Base-by-base conservation (phyloP, 139 green algal species). In the Volvox africanus region DNA sequence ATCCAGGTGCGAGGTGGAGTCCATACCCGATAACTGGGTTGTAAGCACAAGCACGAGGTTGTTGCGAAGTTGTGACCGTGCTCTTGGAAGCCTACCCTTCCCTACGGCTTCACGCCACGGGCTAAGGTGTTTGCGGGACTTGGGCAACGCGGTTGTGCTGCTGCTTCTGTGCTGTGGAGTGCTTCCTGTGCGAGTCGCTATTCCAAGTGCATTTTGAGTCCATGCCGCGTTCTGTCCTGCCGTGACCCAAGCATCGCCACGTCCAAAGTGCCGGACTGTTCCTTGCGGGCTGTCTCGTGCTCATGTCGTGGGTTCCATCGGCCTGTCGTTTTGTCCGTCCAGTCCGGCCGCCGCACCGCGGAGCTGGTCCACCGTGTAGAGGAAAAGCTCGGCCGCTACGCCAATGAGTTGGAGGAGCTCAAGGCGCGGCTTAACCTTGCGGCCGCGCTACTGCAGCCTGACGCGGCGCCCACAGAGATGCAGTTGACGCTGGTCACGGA, bases 401-500 rank as follows among this genome's bases (percentile, higher is more conserved):
- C 88, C 26, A 82, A 33, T 44, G 88, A 87, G 79, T 68, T 92
- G 88, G 79, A 76, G 1, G 88, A 92, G 79, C 32, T 65, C 79
- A 88, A 81, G 37, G 2, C 16, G 18, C 35, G 30, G 19, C 55
- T 92, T 26, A 18, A 36, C 71, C 89, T 92, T 75, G 71, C 77
- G 71, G 35, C 76, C 82, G 89, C 89, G 21, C 81, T 92, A 71
- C 77, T 80, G 55, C 80, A 85, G 71, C 89, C 89, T 3, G 89
- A 92, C 71, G 80, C 82, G 22, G 75, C 76, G 61, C 89, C 89
- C 28, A 69, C 26, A 62, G 89, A 92, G 62, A 78, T 92, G 68
- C 61, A 84, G 89, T 82, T 92, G 0, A 67, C 82, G 5, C 68
- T 92, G n/a, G 85, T 88, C 17, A 92, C 89, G 0, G 89, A 92